Conservation (phyloP, 352 stramenopile genomes). For the Globisporangium parvum region DNA sequence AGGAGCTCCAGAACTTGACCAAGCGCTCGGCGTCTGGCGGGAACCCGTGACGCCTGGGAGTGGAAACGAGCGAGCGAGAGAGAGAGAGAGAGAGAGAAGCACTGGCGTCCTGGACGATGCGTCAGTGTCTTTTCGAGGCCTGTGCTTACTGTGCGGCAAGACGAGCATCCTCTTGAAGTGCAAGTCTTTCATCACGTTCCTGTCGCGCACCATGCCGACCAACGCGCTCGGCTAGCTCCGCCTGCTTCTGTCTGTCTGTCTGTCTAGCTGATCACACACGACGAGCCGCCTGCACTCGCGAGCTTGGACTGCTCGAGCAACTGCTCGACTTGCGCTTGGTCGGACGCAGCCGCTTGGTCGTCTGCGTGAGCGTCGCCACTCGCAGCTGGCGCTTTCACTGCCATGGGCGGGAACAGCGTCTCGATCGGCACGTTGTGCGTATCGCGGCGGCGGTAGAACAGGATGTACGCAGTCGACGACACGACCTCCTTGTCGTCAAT, state of each 20-base stretch:
- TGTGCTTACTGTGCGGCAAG: not conserved
- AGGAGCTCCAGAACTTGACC: constrained; percentile 42
- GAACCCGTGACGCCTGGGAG: constrained; percentile 6
- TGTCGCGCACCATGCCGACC: no score
- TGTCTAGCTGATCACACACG: constrained; percentile 50
- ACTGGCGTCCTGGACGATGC: not conserved
- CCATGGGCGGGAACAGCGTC: constrained; percentile 66
- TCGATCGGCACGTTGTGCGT: constrained; percentile 59
- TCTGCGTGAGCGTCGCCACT: constrained; percentile 4
- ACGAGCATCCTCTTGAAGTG: no score
- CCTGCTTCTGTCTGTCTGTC: not conserved
- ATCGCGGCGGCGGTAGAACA: constrained; percentile 87
- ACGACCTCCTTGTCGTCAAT: constrained; percentile 86
- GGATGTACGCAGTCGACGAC: constrained; percentile 83
- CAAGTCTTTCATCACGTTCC: not conserved
- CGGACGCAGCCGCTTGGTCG: constrained; percentile 27
- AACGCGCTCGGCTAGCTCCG: not conserved
- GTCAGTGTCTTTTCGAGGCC: not conserved
- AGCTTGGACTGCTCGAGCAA: constrained; percentile 63
- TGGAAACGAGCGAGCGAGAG: no score
- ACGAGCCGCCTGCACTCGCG: constrained; percentile 31
- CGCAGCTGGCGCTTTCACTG: constrained; percentile 13
- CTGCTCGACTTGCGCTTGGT: constrained; percentile 65
- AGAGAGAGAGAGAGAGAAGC: not conserved
- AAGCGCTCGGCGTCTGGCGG: constrained; percentile 23